Evolutionary conservation across 2,329 filamentous ascomycete genomes (phyloP), one percentile per base, ranked within the genome.

Genomic region (Venturia effusa): DNA sequence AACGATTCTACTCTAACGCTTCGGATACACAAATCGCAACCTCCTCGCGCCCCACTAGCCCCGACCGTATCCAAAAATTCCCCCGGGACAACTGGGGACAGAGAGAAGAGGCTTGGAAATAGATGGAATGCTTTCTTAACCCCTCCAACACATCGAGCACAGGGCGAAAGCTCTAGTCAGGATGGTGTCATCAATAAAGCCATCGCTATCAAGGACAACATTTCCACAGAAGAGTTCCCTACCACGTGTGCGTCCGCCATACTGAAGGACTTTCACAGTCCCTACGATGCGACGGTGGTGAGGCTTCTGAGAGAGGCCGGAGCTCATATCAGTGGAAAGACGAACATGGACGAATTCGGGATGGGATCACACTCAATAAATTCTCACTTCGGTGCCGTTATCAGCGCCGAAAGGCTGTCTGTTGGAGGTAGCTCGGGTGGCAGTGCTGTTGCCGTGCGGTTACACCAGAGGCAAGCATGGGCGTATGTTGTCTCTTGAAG

Each of bases 321-420:
- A 51, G 86, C 84, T 6, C 74, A 82, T 6, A 74, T 93, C 1
- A 80, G 86, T 1, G 88, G 88, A 7, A 96, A 96, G 75, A 92
- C 91, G 1, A 96, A 96, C 73, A 86, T 97, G 80, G 94, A 97
- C 76, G 94, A 96, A 73, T 96, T 96, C 73, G 92, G 92, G 34
- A 96, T 96, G 92, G 92, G 92, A 1, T 95, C 91, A 10, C 88
- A 96, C 72, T 88, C 87, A 1, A 82, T 80, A 24, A 78, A 87
- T 70, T 92, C 90, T 0, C 76, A 80, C 63, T 85, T 87, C 69
- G 89, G 89, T 1, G 73, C 84, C 0, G 88, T 93, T 10, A 51
- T 4, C 32, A 67, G 71, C 8, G 22, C 54, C 40, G 11, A 39
- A 51, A 24, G 43, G 60, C 70, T 84, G 32, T 94, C 91, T 0